A percentile compares a stretch with the other conserved stretches of the same genome.
Evolutionary conservation across 495 filamentous ascomycete species (phyloP).

Genomic region (Penicillium tannophilum): DNA sequence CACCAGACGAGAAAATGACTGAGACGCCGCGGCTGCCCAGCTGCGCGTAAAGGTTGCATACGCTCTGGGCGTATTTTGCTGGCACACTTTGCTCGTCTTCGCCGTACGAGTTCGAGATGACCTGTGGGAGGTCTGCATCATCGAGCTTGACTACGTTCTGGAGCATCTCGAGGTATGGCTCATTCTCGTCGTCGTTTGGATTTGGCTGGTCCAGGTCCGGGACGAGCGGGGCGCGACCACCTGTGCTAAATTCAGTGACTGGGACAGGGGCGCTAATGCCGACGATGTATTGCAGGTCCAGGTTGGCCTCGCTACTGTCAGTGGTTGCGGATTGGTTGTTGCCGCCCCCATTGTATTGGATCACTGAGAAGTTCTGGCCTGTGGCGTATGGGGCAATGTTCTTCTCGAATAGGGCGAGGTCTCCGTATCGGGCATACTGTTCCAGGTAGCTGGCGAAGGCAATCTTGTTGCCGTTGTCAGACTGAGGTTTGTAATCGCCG

Average conservation of each 20-base stretch:
- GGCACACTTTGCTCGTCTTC: constrained; percentile 79
- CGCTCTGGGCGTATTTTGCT: constrained; percentile 61
- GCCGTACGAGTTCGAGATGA: constrained; percentile 79
- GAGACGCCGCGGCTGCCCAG: constrained; percentile 77
- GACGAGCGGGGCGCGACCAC: constrained; percentile 61
- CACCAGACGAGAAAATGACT: constrained; percentile 71
- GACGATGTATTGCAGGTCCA: constrained; percentile 73
- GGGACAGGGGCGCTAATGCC: constrained; percentile 60
- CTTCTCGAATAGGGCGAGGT: constrained; percentile 58
- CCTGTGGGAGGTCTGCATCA: constrained; percentile 63
- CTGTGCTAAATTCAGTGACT: constrained; percentile 68
- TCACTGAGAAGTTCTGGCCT: constrained; percentile 65
- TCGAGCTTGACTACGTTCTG: constrained; percentile 56
- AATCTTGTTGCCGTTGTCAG: constrained; percentile 47
- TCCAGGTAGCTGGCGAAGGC: constrained; percentile 71
- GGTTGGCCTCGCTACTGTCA: constrained; percentile 68
- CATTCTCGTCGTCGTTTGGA: constrained; percentile 60
- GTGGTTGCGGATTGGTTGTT: constrained; percentile 51
- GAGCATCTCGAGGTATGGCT: constrained; percentile 76
- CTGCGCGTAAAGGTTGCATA: constrained; percentile 70
- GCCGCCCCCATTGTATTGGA: constrained; percentile 58
- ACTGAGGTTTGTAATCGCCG: constrained; percentile 49
- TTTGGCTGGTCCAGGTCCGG: constrained; percentile 63
- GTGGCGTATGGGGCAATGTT: constrained; percentile 54
- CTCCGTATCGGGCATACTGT: constrained; percentile 63